These are phyloP conservation scores for Penicillium sp. DNA, from an alignment of 2,329 filamentous ascomycete species.

Conservation along the genomic window DNA sequence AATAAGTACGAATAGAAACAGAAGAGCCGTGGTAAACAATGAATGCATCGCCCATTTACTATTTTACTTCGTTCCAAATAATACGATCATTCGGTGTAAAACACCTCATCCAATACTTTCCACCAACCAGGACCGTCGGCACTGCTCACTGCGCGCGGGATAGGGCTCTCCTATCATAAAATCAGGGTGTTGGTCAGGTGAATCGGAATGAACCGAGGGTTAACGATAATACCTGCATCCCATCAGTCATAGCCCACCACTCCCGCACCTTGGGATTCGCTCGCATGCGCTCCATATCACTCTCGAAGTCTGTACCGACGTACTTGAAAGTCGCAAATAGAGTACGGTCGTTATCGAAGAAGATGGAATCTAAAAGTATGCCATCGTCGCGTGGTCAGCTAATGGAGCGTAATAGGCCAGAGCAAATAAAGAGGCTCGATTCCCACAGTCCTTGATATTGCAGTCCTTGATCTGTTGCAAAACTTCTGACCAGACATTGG, in stretches of 20 bases:
- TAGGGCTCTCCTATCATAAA: slow-evolving; percentile 29
- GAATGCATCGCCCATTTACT: slow-evolving; percentile 5
- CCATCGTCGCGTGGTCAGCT: no score
- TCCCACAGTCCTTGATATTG: slow-evolving; percentile 69
- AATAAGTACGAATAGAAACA: not conserved
- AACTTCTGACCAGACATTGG: slow-evolving; percentile 73
- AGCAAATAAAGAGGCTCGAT: not conserved
- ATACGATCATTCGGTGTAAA: slow-evolving; percentile 28
- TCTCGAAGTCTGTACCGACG: slow-evolving; percentile 67
- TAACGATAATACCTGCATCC: slow-evolving; percentile 59
- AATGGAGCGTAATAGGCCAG: not conserved
- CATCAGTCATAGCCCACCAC: slow-evolving; percentile 80
- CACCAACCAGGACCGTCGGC: slow-evolving; percentile 38
- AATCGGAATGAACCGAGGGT: not conserved
- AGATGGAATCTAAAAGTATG: slow-evolving; percentile 58
- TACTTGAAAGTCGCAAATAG: slow-evolving; percentile 78
- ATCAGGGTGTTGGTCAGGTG: not conserved
- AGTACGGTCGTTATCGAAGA: slow-evolving; percentile 66
- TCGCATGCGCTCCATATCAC: slow-evolving; percentile 73
- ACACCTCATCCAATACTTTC: slow-evolving; percentile 37
- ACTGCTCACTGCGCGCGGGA: slow-evolving; percentile 33
- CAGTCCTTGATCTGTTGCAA: slow-evolving; percentile 71
- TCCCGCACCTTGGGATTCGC: slow-evolving; percentile 69
- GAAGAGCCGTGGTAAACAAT: no score
- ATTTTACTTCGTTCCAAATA: not conserved